Conservation (phyloP, 2,329 filamentous ascomycete species). For the Colletotrichum sp. region DNA sequence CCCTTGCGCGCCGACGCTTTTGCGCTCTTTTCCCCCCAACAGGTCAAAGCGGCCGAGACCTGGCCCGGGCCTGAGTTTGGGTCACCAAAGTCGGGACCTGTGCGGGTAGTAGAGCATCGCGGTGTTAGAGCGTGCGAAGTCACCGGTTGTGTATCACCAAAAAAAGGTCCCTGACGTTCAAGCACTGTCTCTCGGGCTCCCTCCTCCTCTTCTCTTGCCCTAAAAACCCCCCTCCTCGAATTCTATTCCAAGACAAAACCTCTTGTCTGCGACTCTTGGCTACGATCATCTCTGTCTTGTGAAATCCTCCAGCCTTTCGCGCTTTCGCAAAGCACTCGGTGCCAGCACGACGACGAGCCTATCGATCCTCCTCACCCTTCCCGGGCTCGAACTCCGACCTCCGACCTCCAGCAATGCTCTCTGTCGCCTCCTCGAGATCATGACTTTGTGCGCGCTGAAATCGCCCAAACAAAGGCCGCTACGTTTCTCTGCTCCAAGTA, state of each 20-base stretch:
- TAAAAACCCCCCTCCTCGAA: not conserved
- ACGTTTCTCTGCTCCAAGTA: not conserved
- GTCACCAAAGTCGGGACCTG: slow-evolving; percentile 10
- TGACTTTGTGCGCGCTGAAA: slow-evolving; percentile 45
- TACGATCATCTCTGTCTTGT: not conserved
- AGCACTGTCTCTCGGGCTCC: not conserved
- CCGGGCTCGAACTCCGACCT: slow-evolving; percentile 11
- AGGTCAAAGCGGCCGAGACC: slow-evolving; percentile 19
- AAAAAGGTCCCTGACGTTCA: not conserved
- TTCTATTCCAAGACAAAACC: not conserved
- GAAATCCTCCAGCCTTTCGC: not conserved
- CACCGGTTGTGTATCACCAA: slow-evolving; percentile 20
- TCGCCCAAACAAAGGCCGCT: slow-evolving; percentile 34
- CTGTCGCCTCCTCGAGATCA: slow-evolving; percentile 41
- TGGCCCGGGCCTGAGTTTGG: slow-evolving; percentile 11
- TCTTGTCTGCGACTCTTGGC: not conserved
- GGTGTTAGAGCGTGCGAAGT: slow-evolving; percentile 13
- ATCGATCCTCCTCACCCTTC: not conserved
- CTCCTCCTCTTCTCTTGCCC: not conserved
- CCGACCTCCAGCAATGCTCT: slow-evolving; percentile 32
- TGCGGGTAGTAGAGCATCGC: slow-evolving; percentile 8
- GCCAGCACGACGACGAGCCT: not conserved
- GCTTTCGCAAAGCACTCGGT: not conserved
- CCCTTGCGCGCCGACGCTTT: slow-evolving; percentile 5
- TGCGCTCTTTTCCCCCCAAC: slow-evolving; percentile 1